Base-by-base conservation (phyloP, 306 rosid species). In the Arachis hypogaea region DNA sequence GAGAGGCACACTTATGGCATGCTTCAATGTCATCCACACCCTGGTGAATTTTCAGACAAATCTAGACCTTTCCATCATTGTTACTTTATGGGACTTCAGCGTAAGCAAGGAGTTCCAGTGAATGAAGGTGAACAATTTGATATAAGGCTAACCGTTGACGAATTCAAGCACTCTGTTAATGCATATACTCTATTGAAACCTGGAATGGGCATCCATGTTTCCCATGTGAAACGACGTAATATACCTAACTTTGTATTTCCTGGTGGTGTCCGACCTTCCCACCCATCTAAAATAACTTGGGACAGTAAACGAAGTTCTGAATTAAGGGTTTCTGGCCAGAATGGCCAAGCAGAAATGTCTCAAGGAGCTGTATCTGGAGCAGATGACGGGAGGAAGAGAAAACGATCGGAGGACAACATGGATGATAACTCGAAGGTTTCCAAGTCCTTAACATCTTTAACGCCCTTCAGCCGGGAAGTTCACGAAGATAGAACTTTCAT, bases 21-120 rank as follows among this genome's bases (percentile, higher is more conserved):
- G 95, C 97, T 94, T 72, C 99, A 89, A 68, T 94, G 99, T 78
- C 99, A 92, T 69, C 99, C 99, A n/a, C 83, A 90, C 75, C 99
- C 97, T 52, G 93, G 95, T 56, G 97, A 85, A 65, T 92, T 92
- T 87, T 77, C 95, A 42, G 97, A 94, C 77, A 89, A 79, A 51
- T 84, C 93, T 63, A 88, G 79, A 81, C 83, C 90, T 74, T 85
- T 87, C 73, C 93, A 88, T 75, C 77, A 83, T 78, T 84, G 93
- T 80, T 94, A 81, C 90, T 94, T 94, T 66, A 92, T 92, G 99
- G 99, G 97, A 75, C 85, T 94, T 81, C 96, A 89, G 71, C 88
- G 96, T 69, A 89, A 89, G 75, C 97, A 87, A 82, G 97, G 93
- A 73, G 87, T 82, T 78, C 85, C 86, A 3, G 93, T 80, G 41